phyloP scores from a whole-genome alignment of 2,329 filamentous ascomycete genomes.

The Alternaria incomplexa region DNA sequence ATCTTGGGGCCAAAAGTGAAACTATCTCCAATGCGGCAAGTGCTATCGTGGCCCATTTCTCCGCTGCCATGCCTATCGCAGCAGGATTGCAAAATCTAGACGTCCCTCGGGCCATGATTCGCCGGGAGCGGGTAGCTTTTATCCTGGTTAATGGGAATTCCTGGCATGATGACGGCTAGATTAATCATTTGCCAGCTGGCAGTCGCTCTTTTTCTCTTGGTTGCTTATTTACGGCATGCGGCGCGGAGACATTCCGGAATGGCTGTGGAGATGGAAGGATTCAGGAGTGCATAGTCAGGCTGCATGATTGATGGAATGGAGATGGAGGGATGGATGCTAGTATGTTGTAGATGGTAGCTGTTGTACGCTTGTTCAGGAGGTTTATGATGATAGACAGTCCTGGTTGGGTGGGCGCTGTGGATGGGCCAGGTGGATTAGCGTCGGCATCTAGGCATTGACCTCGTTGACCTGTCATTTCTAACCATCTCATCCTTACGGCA shows the following conservation, averaged over 20 bases:
- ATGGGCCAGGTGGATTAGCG: no score
- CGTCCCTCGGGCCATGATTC: slow-evolving; percentile 6
- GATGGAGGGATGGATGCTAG: background rate
- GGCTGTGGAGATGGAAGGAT: slow-evolving; percentile 3
- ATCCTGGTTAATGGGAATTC: slow-evolving; percentile 16
- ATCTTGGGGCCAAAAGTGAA: no score
- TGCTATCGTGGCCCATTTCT: slow-evolving; percentile 17
- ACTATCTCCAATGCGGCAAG: slow-evolving; percentile 19
- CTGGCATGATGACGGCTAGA: slow-evolving; percentile 19
- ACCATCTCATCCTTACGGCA: slow-evolving; percentile 25
- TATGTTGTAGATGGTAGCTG: background rate
- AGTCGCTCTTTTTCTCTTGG: background rate
- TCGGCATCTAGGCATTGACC: slow-evolving; percentile 19
- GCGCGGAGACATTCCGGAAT: slow-evolving; percentile 12
- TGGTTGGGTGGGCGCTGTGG: no score
- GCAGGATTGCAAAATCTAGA: background rate
- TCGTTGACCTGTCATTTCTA: slow-evolving; percentile 23
- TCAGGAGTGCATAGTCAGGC: slow-evolving; percentile 23
- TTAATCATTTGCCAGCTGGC: slow-evolving; percentile 19
- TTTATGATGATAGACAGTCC: background rate
- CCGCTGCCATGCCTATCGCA: background rate
- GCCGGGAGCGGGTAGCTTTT: slow-evolving; percentile 9
- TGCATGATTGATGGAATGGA: background rate
- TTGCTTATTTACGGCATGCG: slow-evolving; percentile 12
- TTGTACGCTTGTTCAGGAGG: slow-evolving; percentile 20